These are phyloP conservation scores for Coniferiporia weirii DNA, from an alignment of 1,284 basidiomycete genomes.

Conservation along the genomic window DNA sequence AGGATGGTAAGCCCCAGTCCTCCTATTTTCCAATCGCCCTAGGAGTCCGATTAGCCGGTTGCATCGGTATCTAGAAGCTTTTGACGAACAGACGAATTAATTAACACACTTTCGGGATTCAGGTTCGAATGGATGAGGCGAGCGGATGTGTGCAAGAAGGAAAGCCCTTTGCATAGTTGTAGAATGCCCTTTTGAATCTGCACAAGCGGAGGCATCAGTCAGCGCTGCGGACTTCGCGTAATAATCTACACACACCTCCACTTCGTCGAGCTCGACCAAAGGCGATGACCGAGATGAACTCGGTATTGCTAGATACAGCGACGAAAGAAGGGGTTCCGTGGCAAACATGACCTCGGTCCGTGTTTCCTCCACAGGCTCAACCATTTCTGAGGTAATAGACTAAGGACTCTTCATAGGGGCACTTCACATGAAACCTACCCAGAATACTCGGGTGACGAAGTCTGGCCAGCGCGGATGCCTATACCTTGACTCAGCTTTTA, in stretches of 20 bases:
- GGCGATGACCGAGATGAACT: slow-evolving; percentile 50
- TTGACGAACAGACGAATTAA: slow-evolving; percentile 76
- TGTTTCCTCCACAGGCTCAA: slow-evolving; percentile 96
- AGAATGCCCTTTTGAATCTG: slow-evolving; percentile 96
- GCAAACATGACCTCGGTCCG: slow-evolving; percentile 87
- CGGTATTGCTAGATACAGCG: slow-evolving; percentile 70
- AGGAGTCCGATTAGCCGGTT: slow-evolving; percentile 9
- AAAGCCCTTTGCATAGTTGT: slow-evolving; percentile 89
- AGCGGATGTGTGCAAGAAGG: slow-evolving; percentile 89
- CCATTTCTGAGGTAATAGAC: slow-evolving; percentile 64
- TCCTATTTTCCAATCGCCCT: slow-evolving; percentile 98
- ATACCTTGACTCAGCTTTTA: slow-evolving; percentile 9
- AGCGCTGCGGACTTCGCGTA: not conserved
- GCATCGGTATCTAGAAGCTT: not conserved
- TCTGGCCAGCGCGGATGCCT: slow-evolving; percentile 84
- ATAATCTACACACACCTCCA: slow-evolving; percentile 58
- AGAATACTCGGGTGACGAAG: slow-evolving; percentile 93
- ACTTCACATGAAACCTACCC: slow-evolving; percentile 38
- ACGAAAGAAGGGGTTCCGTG: slow-evolving; percentile 83
- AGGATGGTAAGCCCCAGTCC: slow-evolving; percentile 87
- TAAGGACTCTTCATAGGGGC: not conserved
- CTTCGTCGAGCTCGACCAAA: slow-evolving; percentile 77
- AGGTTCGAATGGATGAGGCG: slow-evolving; percentile 92
- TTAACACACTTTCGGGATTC: slow-evolving; percentile 77
- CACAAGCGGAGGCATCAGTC: slow-evolving; percentile 10